Evolutionary conservation across 345 rosid genomes (phyloP).

Genomic region (Jatropha curcas): DNA sequence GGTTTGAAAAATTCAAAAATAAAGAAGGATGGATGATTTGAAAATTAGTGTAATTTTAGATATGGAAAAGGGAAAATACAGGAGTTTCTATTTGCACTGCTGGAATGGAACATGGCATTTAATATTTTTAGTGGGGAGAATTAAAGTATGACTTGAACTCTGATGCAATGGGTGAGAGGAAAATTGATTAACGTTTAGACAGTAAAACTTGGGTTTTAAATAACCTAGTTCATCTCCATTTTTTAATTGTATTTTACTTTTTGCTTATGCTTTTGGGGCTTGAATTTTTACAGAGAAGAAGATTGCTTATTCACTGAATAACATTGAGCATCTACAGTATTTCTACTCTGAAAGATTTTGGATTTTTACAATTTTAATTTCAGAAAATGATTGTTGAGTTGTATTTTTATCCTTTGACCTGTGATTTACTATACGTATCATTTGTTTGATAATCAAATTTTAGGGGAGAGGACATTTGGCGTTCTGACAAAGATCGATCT

Average conservation of each 20-base stretch:
- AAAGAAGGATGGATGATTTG: not conserved
- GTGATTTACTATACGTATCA: not conserved
- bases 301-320: not conserved
- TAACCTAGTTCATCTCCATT: not conserved
- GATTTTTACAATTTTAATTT: not conserved
- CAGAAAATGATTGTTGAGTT: not conserved
- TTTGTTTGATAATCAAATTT: constrained; percentile 28
- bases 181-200: not conserved
- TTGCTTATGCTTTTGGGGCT: not conserved
- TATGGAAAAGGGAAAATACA: not conserved
- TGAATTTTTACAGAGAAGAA: not conserved
- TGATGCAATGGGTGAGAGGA: not conserved
- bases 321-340: not conserved
- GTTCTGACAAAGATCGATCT: constrained; percentile 90
- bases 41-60: not conserved
- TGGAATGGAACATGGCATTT: constrained; percentile 1
- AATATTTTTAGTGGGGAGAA: not conserved
- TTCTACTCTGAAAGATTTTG: not conserved
- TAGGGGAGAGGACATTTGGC: constrained; percentile 92
- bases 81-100: not conserved
- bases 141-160: not conserved
- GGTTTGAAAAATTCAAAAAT: not conserved
- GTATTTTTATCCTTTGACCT: not conserved
- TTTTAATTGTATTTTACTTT: not conserved
- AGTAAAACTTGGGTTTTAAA: not conserved